Conservation (phyloP, 2,329 filamentous ascomycete species). For the Metarhizium rileyi region DNA sequence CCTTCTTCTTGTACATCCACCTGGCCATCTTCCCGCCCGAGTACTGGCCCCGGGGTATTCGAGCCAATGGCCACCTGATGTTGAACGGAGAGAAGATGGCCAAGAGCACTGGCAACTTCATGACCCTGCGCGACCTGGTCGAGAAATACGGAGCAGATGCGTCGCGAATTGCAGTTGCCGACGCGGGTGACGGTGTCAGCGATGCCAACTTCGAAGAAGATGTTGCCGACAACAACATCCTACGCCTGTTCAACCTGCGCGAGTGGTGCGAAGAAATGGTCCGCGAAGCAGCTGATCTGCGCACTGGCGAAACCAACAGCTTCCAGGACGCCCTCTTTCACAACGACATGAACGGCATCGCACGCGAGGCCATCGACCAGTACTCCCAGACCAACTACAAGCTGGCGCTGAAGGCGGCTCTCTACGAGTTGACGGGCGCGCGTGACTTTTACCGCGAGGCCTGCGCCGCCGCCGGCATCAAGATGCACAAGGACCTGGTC, state of each 20-base stretch:
- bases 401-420: constrained; percentile 72
- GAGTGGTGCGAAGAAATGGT: constrained; percentile 89
- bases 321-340: constrained; percentile 86
- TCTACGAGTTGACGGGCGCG: constrained; percentile 85
- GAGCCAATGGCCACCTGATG: constrained; percentile 86
- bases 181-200: constrained; percentile 86
- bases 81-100: constrained; percentile 98
- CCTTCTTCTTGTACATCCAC: constrained; percentile 92
- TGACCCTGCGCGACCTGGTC: constrained; percentile 78
- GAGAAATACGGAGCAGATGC: constrained; percentile 94
- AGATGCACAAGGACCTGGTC: constrained; percentile 78
- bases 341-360: constrained; percentile 82
- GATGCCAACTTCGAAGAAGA: constrained; percentile 97
- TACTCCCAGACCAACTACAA: constrained; percentile 71
- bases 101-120: constrained; percentile 95
- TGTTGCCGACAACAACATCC: constrained; percentile 83
- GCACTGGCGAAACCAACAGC: constrained; percentile 62
- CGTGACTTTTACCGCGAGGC: constrained; percentile 87
- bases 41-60: constrained; percentile 80
- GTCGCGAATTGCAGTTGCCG: constrained; percentile 80
- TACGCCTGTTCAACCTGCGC: constrained; percentile 70
- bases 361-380: constrained; percentile 67
- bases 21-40: constrained; percentile 77
- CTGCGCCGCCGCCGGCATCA: constrained; percentile 63
- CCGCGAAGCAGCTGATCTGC: constrained; percentile 57